These are phyloP conservation scores for Brasilioporus rufonigricans DNA, from an alignment of 768 basidiomycete genomes.

Conservation along the genomic window DNA sequence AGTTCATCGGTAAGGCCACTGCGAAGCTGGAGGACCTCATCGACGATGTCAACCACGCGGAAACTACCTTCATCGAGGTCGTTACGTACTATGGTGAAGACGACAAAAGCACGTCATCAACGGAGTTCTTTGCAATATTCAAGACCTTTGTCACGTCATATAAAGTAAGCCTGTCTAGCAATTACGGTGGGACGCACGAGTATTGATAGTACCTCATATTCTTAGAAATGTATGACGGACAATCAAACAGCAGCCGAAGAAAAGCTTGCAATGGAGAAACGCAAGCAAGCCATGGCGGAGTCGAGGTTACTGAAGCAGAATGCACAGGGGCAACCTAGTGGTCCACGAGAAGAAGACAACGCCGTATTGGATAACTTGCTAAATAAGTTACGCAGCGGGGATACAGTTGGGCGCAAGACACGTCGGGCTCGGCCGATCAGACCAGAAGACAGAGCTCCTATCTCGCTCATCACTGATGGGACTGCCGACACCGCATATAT, in stretches of 20 bases:
- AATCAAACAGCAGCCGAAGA: slow-evolving; percentile 78
- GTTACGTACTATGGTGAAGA: slow-evolving; percentile 94
- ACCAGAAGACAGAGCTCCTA: slow-evolving; percentile 31
- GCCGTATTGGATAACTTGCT: slow-evolving; percentile 66
- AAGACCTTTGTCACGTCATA: slow-evolving; percentile 96
- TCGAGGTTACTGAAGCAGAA: slow-evolving; percentile 55
- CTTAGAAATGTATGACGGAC: slow-evolving; percentile 83
- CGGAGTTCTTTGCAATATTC: slow-evolving; percentile 96
- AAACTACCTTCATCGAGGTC: slow-evolving; percentile 79
- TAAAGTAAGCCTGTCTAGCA: slow-evolving; percentile 49
- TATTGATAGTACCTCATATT: slow-evolving; percentile 7
- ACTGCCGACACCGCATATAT: slow-evolving; percentile 45
- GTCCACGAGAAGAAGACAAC: slow-evolving; percentile 53
- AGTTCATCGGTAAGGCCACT: slow-evolving; percentile 75
- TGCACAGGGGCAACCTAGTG: slow-evolving; percentile 36
- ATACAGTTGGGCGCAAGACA: slow-evolving; percentile 55
- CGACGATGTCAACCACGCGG: slow-evolving; percentile 86
- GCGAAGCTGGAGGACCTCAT: slow-evolving; percentile 76
- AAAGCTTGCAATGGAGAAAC: slow-evolving; percentile 60
- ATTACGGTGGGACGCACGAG: not conserved
- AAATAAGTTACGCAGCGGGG: slow-evolving; percentile 70
- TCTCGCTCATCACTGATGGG: slow-evolving; percentile 22
- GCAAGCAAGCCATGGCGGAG: slow-evolving; percentile 66
- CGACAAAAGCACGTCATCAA: slow-evolving; percentile 77
- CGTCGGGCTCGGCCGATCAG: slow-evolving; percentile 45